These are phyloP conservation scores for Nemania sp. DNA, from an alignment of 2,329 filamentous ascomycete species.

Conservation along the genomic window DNA sequence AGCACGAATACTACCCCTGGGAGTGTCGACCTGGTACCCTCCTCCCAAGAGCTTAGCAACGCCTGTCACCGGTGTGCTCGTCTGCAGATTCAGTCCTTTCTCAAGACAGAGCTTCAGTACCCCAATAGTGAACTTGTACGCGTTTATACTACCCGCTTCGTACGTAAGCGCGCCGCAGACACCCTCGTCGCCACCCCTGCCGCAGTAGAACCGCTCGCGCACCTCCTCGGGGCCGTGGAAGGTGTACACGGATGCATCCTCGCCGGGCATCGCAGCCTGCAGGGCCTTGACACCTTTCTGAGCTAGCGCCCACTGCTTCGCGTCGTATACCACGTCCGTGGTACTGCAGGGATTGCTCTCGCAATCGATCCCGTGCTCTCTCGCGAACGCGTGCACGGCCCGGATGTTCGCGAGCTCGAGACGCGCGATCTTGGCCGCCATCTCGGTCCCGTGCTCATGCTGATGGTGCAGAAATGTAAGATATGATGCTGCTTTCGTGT, in stretches of 20 bases:
- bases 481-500: slow-evolving; percentile 51
- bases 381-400: slow-evolving; percentile 59
- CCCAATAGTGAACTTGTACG: slow-evolving; percentile 47
- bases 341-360: slow-evolving; percentile 58
- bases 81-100: slow-evolving; percentile 56
- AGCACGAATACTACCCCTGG: slow-evolving; percentile 48
- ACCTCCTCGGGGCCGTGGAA: slow-evolving; percentile 50
- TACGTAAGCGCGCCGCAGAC: slow-evolving; percentile 55
- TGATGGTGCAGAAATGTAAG: slow-evolving; percentile 56
- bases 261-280: slow-evolving; percentile 48
- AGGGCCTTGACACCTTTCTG: slow-evolving; percentile 49
- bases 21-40: slow-evolving; percentile 48
- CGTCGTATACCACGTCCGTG: slow-evolving; percentile 62
- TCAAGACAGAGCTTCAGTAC: slow-evolving; percentile 51
- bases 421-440: slow-evolving; percentile 55
- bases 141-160: slow-evolving; percentile 47
- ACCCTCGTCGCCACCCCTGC: slow-evolving; percentile 36
- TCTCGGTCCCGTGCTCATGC: slow-evolving; percentile 49
- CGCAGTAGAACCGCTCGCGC: slow-evolving; percentile 46
- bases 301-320: slow-evolving; percentile 46
- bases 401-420: slow-evolving; percentile 59
- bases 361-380: slow-evolving; percentile 51
- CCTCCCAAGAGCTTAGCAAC: slow-evolving; percentile 28
- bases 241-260: slow-evolving; percentile 50
- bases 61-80: slow-evolving; percentile 51